Base-by-base conservation (phyloP, 495 filamentous ascomycete genomes). In the Thozetella sp. region DNA sequence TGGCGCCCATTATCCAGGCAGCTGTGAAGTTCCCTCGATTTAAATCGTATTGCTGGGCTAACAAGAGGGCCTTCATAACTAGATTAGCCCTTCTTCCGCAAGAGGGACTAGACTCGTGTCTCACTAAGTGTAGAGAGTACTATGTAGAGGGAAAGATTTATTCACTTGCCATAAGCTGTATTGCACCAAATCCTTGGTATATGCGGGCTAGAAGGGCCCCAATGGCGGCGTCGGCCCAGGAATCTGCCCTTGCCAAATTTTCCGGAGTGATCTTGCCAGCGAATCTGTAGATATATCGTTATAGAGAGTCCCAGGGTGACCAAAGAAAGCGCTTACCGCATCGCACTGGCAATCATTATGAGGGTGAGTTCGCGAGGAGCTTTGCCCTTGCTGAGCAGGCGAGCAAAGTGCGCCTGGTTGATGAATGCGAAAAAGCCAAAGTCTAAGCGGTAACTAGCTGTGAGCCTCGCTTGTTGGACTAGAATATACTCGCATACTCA, bases 271-370 rank as follows among this genome's bases (percentile, higher is more conserved):
- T 22, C 4, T 53, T 9, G 51, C 9, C 51, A 25, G 51, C 51
- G 25, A 53, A 53, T 22, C 51, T 53, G 6, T 25, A 53, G 20
- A 9, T 53, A n/a, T n/a, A n/a, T n/a, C n/a, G n/a, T 17, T 12
- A 22, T 23, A 53, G n/a, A n/a, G n/a, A n/a, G n/a, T n/a, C n/a
- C n/a, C n/a, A 25, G 10, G 17, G 17, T 9, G 22, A 53, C 17
- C 11, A 15, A 15, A 22, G 20, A 22, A 15, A 25, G 4, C 13
- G 25, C 51, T 53, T 53, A 25, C 51, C 51, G 51, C 51, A 53
- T 53, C n/a, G 51, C 51, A 53, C 51, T 53, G 2, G 51, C 51
- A 53, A 53, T 53, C 51, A 53, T 53, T 3, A 53, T 53, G 22
- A 53, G 51, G 17, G 51, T 53, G n/a, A 53, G 20, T 25, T 53